phyloP scores from a whole-genome alignment of 345 rosid species.

The Arabidopsis suecica region DNA sequence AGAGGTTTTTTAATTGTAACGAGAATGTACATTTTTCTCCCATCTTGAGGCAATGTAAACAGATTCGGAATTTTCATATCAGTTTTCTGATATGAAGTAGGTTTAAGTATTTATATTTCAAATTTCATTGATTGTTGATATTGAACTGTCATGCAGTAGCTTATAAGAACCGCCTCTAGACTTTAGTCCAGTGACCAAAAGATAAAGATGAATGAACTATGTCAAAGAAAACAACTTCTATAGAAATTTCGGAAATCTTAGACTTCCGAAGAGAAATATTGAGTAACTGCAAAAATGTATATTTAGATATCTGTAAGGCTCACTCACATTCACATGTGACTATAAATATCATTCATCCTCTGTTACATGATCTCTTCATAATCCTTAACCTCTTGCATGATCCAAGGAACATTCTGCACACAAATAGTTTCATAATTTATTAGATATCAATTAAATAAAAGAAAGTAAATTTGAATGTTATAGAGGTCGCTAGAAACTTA shows the following conservation, averaged over 20 bases:
- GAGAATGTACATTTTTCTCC: conserved; percentile 45
- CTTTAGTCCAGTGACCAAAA: conserved; percentile 1
- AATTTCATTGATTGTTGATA: neutral
- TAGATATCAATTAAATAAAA: neutral
- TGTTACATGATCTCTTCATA: conserved; percentile 54
- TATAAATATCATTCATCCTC: conserved; percentile 1
- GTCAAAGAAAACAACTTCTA: neutral
- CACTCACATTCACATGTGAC: conserved; percentile 7
- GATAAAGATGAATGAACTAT: neutral
- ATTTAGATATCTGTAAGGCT: conserved; percentile 16
- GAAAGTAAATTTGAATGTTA: neutral
- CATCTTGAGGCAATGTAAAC: conserved; percentile 43
- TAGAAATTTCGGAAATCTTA: neutral
- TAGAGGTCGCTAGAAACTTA: conserved; percentile 38
- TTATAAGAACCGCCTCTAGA: neutral
- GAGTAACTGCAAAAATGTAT: neutral
- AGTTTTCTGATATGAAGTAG: neutral
- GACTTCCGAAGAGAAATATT: too few relatives aligned
- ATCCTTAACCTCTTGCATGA: conserved; percentile 71
- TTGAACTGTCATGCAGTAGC: neutral
- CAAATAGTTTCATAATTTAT: neutral
- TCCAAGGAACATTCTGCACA: conserved; percentile 63
- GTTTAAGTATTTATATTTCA: neutral
- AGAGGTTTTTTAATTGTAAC: conserved; percentile 35
- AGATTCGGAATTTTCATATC: conserved; percentile 23